Evolutionary conservation across 306 rosid species (phyloP).

Genomic region (Quercus parvula): DNA sequence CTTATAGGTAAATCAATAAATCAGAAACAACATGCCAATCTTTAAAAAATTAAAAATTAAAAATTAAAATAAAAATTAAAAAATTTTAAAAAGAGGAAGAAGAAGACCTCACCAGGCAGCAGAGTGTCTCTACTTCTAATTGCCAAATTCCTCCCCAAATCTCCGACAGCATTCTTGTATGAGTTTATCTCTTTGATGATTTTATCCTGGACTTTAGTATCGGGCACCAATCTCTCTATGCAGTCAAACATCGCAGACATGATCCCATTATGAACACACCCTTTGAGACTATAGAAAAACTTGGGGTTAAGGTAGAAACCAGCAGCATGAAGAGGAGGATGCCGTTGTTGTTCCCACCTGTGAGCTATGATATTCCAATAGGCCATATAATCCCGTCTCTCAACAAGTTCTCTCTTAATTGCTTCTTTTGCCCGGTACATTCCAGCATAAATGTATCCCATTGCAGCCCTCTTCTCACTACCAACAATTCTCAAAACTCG

Average conservation of each 20-base stretch:
- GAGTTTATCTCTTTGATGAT: constrained; percentile 76
- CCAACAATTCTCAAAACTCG: constrained; percentile 56
- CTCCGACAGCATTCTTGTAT: constrained; percentile 73
- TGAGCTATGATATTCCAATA: constrained; percentile 89
- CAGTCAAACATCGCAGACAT: constrained; percentile 76
- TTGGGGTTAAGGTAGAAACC: constrained; percentile 90
- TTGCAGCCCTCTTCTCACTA: constrained; percentile 76
- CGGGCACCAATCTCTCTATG: constrained; percentile 87
- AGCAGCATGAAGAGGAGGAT: constrained; percentile 87
- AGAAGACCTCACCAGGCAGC: constrained; percentile 72
- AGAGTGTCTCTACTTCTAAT: constrained; percentile 77
- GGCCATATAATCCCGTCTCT: constrained; percentile 72
- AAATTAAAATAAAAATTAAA: constrained; percentile 8
- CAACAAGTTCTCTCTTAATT: constrained; percentile 66
- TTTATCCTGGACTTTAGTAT: constrained; percentile 78
- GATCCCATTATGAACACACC: constrained; percentile 58
- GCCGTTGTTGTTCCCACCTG: constrained; percentile 70
- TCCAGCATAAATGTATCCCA: constrained; percentile 85
- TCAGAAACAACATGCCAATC: too few relatives aligned
- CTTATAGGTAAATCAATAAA: too few relatives aligned
- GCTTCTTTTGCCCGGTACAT: constrained; percentile 78
- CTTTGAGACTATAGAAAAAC: constrained; percentile 73
- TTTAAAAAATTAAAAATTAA: constrained; percentile 1
- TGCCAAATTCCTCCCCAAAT: constrained; percentile 91
- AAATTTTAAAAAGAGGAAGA: constrained; percentile 10